Evolutionary conservation across 2,329 filamentous ascomycete species (phyloP), one percentile per base, ranked within the genome.

Genomic region (Ophiostoma fasciatum): DNA sequence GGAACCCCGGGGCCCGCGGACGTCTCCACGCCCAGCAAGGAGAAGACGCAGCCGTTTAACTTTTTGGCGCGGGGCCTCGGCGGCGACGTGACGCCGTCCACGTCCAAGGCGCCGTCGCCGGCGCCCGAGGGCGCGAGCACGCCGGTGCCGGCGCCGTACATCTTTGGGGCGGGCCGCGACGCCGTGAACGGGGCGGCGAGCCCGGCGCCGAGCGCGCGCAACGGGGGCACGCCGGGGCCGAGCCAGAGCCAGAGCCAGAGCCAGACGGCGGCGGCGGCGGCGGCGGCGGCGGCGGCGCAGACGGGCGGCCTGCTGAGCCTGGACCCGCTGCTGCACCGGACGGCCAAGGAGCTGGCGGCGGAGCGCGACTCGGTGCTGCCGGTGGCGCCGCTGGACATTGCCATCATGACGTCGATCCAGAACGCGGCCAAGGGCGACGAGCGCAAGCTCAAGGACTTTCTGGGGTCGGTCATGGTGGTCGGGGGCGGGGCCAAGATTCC

Each of bases 351-450:
- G 8, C 56, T 81, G 9, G 79, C 78, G 8, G 65, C 68, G 18
- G 77, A 82, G 50, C 76, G 82, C 31, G 88, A 96, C 51, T 68
- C 74, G 28, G 78, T 90, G 23, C 68, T 94, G 4, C 87, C 90
- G 0, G 60, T 85, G 11, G 82, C 82, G 39, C 77, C 88, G 0
- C 72, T 98, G 19, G 88, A 96, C 54, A 71, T 78, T 42, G 88
- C 90, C 5, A 93, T 98, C 48, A 69, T 94, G 41, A 85, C 82
- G 13, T 87, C 78, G 33, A 93, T 96, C 50, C 71, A 81, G 32
- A 81, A 94, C 55, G 90, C 84, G 7, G 79, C 84, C 35, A 80
- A 79, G 43, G 79, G 79, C 38, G 88, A 96, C 52, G 85, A 96
- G 46, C 88, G 90, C 61, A 93, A 92, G 57, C 75, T 88, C 44